Evolutionary conservation across 805 yeast genomes (phyloP), one percentile per base, ranked within the genome.

Genomic region (Suhomyces sp.): DNA sequence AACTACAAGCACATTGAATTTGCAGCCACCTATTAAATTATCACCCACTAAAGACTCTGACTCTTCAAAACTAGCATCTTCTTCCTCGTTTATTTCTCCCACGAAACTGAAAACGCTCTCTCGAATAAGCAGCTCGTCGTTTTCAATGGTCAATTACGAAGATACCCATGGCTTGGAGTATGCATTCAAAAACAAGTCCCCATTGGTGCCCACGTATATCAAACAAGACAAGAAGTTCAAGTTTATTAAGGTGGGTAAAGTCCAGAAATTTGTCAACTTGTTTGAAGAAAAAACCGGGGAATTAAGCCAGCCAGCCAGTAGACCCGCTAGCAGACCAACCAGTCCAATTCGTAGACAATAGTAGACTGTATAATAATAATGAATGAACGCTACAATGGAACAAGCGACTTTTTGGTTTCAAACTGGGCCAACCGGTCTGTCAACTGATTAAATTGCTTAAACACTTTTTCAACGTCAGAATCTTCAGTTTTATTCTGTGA

Each of bases 171-270:
- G 65, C 6, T 57, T 71, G 50, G 65, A 67, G 48, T 69, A 62
- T 52, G 74, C 74, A 3, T 69, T 63, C 55, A 60, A 59, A 25
- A 62, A 60, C 50, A 60, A 57, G 35, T 61, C 70, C 2, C 51
- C 62, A 1, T 48, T 61, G 44, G 75, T 63, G n/a, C 75, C 74
- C 6, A 57, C 66, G 9, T 73, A 64, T 56, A 73, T 75, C 47
- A 72, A 72, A 55, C 65, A 71, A 48, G 71, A 73, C 59, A 71
- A 69, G 52, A 75, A 74, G 58, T 75, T 72, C 61, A 72, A 70
- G 56, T 75, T 69, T 55, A 75, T 75, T 53, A 74, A 73, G 57
- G 74, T 75, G 21, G 79, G 79, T 1, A 75, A 75, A 55, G 79
- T 75, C 27, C 79, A 75, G 54, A 73, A 73, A 57, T 74, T 72